phyloP scores from a whole-genome alignment of 129 eudicot species.

The Dittrichia graveolens region DNA sequence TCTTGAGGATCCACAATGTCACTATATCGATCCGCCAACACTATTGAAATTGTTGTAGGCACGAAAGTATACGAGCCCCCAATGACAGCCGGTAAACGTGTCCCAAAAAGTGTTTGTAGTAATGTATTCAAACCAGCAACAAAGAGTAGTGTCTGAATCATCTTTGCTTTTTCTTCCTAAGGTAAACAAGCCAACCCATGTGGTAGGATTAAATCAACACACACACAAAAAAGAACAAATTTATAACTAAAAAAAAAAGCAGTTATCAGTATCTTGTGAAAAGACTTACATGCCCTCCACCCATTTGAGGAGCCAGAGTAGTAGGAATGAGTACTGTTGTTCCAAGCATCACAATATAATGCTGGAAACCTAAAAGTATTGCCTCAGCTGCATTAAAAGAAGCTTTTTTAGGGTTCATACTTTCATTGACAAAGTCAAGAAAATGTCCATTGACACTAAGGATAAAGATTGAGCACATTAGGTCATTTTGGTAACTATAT shows the following conservation, averaged over 20 bases:
- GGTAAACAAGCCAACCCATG: background rate
- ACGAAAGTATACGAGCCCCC: slow-evolving; percentile 88
- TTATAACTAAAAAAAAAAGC: background rate
- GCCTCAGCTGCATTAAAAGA: slow-evolving; percentile 86
- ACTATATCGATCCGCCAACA: slow-evolving; percentile 71
- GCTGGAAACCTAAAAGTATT: slow-evolving; percentile 91
- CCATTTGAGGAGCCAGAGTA: slow-evolving; percentile 91
- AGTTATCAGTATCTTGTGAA: slow-evolving; percentile 17
- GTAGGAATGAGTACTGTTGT: slow-evolving; percentile 93
- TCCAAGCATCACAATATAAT: slow-evolving; percentile 96
- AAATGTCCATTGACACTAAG: slow-evolving; percentile 5
- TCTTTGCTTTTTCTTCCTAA: slow-evolving; percentile 83
- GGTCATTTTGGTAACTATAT: background rate
- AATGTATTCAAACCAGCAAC: slow-evolving; percentile 93
- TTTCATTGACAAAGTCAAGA: background rate
- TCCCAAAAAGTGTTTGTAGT: slow-evolving; percentile 72
- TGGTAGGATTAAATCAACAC: background rate
- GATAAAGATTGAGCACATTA: slow-evolving; percentile 2
- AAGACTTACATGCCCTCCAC: slow-evolving; percentile 83
- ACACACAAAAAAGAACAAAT: background rate
- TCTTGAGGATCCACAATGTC: slow-evolving; percentile 66
- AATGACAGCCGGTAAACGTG: slow-evolving; percentile 87
- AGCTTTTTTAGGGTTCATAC: slow-evolving; percentile 18
- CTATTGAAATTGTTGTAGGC: slow-evolving; percentile 80
- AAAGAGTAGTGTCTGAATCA: slow-evolving; percentile 93